A percentile compares a stretch with the other conserved stretches of the same genome.
Conservation (phyloP, 441 rosid species). For the Hura crepitans region DNA sequence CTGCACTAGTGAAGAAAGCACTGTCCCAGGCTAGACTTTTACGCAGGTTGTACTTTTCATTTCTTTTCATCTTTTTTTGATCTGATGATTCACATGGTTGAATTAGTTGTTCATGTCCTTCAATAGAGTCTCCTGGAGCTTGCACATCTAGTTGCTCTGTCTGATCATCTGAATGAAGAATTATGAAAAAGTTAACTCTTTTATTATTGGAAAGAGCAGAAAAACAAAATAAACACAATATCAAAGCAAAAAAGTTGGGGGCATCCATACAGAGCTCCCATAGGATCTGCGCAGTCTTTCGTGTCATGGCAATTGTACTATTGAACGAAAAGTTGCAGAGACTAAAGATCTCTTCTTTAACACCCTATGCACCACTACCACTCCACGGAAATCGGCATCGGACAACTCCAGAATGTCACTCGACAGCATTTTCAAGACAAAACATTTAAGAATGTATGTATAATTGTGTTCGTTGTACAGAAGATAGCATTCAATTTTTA, state of each 20-base stretch:
- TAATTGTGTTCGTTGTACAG: too few species aligned
- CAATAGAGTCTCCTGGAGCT: conserved; percentile 19
- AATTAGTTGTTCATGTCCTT: conserved; percentile 31
- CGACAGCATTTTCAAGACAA: not conserved
- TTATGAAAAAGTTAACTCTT: not conserved
- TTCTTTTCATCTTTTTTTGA: conserved; percentile 32
- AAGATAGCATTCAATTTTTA: not conserved
- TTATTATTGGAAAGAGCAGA: not conserved
- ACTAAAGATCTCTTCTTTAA: not conserved
- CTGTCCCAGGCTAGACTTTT: conserved; percentile 95
- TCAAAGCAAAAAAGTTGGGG: not conserved
- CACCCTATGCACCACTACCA: not conserved
- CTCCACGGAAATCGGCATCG: not conserved
- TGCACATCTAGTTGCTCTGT: conserved; percentile 29
- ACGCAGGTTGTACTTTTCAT: conserved; percentile 58
- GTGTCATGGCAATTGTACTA: not conserved
- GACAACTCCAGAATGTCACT: not conserved
- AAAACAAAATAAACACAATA: not conserved
- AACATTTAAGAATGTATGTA: not conserved
- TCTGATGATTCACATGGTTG: conserved; percentile 42
- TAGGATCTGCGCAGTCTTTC: not conserved
- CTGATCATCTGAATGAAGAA: conserved; percentile 35
- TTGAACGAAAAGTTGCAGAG: not conserved
- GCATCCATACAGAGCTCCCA: not conserved
- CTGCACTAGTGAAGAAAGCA: conserved; percentile 91